Percentiles rank a stretch among this genome's conserved stretches.
Evolutionary conservation across 768 basidiomycete genomes (phyloP).

Genomic region (Lyophyllum shimeji): DNA sequence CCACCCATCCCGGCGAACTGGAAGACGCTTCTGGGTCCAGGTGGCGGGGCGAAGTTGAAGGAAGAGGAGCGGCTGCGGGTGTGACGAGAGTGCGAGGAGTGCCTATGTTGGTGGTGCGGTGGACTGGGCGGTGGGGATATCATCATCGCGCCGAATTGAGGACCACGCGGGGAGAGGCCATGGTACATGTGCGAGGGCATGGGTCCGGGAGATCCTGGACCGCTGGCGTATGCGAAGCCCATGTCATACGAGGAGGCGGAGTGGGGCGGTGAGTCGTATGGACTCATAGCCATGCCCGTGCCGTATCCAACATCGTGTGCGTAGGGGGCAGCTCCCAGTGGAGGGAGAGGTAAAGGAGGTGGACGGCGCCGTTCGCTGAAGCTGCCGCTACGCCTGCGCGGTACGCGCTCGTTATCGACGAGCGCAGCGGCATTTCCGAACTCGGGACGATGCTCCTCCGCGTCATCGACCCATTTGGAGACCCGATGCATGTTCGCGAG

Average conservation of each 20-base stretch:
- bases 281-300: slow-evolving; percentile 1
- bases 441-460: slow-evolving; percentile 17
- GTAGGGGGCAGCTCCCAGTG: slow-evolving; percentile 3
- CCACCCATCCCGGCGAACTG: slow-evolving; percentile 1
- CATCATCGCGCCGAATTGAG: slow-evolving; percentile 10
- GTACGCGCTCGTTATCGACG: slow-evolving; percentile 2
- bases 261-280: slow-evolving; percentile 10
- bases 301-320: slow-evolving; percentile 5
- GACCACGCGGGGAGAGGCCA: not conserved
- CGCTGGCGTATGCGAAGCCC: slow-evolving; percentile 12
- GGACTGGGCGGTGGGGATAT: slow-evolving; percentile 11
- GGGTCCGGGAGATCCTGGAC: slow-evolving; percentile 15
- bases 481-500: slow-evolving; percentile 21
- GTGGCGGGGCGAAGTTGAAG: slow-evolving; percentile 2
- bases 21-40: not conserved
- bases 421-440: slow-evolving; percentile 21
- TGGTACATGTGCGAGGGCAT: slow-evolving; percentile 13
- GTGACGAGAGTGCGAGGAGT: slow-evolving; percentile 6
- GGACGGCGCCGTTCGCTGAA: slow-evolving; percentile 8
- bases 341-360: slow-evolving; percentile 14
- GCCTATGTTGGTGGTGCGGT: slow-evolving; percentile 2
- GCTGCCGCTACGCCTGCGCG: slow-evolving; percentile 1
- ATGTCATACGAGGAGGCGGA: slow-evolving; percentile 9
- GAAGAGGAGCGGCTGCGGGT: slow-evolving; percentile 10
- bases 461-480: slow-evolving; percentile 19